Evolutionary conservation across 768 basidiomycete genomes (phyloP).

Genomic region (Tubosaeta sp.): DNA sequence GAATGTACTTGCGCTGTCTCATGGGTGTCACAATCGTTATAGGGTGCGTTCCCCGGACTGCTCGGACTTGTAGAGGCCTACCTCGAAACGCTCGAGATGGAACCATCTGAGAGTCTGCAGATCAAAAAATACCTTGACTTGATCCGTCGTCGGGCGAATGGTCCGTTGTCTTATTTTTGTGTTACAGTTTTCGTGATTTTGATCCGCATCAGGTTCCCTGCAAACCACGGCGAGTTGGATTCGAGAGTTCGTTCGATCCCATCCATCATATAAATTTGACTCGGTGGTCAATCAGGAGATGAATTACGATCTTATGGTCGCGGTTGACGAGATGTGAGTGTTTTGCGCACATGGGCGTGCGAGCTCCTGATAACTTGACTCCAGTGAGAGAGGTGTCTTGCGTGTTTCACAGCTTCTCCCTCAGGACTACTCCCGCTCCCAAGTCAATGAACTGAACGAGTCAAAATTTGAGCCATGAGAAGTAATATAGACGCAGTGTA

Average conservation of each 20-base stretch:
- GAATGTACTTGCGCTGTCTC: not conserved
- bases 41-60: constrained; percentile 77
- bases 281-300: constrained; percentile 90
- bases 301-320: constrained; percentile 88
- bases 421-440: constrained; percentile 43
- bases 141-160: constrained; percentile 72
- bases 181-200: constrained; percentile 1
- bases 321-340: constrained; percentile 88
- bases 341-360: not conserved
- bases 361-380: constrained; percentile 1
- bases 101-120: constrained; percentile 50
- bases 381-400: constrained; percentile 65
- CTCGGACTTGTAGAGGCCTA: constrained; percentile 80
- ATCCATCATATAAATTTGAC: constrained; percentile 89
- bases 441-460: constrained; percentile 24
- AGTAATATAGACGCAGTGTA: not conserved
- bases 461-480: constrained; percentile 24
- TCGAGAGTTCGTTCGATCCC: constrained; percentile 82
- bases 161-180: constrained; percentile 38
- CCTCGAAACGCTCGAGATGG: constrained; percentile 79
- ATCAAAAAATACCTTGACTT: constrained; percentile 79
- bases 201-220: constrained; percentile 53
- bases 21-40: constrained; percentile 5
- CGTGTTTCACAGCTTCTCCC: constrained; percentile 61
- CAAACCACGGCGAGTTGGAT: constrained; percentile 92